phyloP scores from a whole-genome alignment of 352 stramenopile genomes.

The Phytophthora nicotianae region DNA sequence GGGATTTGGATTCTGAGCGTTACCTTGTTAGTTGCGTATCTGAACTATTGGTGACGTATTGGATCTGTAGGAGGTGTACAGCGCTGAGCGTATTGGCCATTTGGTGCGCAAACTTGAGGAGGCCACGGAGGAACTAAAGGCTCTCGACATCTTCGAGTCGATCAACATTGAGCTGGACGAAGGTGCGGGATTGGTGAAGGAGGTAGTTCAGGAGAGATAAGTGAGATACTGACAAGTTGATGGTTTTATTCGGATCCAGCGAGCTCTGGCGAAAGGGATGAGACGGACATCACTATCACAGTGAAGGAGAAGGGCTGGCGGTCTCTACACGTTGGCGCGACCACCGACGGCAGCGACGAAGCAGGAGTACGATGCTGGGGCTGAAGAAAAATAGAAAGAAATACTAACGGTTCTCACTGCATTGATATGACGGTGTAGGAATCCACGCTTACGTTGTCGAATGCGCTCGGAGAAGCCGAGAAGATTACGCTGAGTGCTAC shows the following conservation, averaged over 20 bases:
- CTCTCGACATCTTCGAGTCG: slow-evolving; percentile 86
- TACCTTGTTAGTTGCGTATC: neutral
- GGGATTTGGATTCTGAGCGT: neutral
- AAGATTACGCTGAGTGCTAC: slow-evolving; percentile 82
- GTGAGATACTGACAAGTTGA: slow-evolving; percentile 7
- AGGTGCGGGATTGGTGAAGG: slow-evolving; percentile 30
- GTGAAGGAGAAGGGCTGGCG: slow-evolving; percentile 89
- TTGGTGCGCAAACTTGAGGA: slow-evolving; percentile 62
- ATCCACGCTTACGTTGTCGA: slow-evolving; percentile 84
- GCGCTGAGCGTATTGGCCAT: slow-evolving; percentile 68
- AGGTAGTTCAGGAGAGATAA: neutral
- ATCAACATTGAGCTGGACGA: slow-evolving; percentile 84
- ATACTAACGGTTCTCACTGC: slow-evolving; percentile 10
- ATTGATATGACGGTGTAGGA: slow-evolving; percentile 45
- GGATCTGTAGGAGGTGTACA: slow-evolving; percentile 54
- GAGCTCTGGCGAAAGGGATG: slow-evolving; percentile 68
- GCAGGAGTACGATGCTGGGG: slow-evolving; percentile 50
- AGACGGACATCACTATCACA: slow-evolving; percentile 88
- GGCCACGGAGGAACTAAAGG: slow-evolving; percentile 71
- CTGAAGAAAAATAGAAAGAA: neutral
- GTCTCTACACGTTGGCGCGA: slow-evolving; percentile 84
- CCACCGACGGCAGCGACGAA: slow-evolving; percentile 86
- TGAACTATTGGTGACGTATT: slow-evolving; percentile 3
- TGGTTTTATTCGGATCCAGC: slow-evolving; percentile 35
- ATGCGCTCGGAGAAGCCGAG: slow-evolving; percentile 84